Conservation (phyloP, 1,284 basidiomycete species). For the Pisolithus thermaeus region DNA sequence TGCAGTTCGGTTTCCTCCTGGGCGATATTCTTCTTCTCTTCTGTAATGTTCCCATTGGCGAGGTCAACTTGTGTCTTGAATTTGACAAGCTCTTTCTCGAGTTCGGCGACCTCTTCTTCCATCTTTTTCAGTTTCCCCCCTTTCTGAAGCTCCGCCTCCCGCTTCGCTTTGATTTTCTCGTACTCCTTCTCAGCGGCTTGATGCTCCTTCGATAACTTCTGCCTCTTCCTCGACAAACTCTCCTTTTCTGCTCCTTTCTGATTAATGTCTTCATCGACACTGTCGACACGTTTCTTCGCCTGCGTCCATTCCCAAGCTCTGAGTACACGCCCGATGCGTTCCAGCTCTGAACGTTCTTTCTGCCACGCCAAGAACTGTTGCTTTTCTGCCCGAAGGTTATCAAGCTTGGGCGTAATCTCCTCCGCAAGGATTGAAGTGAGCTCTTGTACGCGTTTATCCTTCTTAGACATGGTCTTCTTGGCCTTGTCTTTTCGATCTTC, state of each 20-base stretch:
- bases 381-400: constrained; percentile 89
- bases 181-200: constrained; percentile 46
- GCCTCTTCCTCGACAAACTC: constrained; percentile 43
- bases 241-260: constrained; percentile 41
- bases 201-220: constrained; percentile 43
- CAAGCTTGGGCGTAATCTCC: constrained; percentile 94
- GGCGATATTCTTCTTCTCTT: constrained; percentile 69
- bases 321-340: constrained; percentile 80
- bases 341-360: constrained; percentile 85
- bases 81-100: constrained; percentile 86
- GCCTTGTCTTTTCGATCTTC: constrained; percentile 99
- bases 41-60: constrained; percentile 69
- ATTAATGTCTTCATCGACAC: constrained; percentile 52
- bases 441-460: constrained; percentile 95
- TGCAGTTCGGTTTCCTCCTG: constrained; percentile 52
- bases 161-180: constrained; percentile 60
- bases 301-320: constrained; percentile 89
- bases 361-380: constrained; percentile 88
- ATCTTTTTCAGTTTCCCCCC: constrained; percentile 74
- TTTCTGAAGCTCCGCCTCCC: constrained; percentile 62
- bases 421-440: constrained; percentile 77
- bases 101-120: constrained; percentile 69
- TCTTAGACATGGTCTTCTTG: constrained; percentile 94
- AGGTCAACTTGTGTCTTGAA: constrained; percentile 85
- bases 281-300: constrained; percentile 39